These are phyloP conservation scores for Sindora glabra DNA, from an alignment of 306 rosid genomes.

Conservation along the genomic window DNA sequence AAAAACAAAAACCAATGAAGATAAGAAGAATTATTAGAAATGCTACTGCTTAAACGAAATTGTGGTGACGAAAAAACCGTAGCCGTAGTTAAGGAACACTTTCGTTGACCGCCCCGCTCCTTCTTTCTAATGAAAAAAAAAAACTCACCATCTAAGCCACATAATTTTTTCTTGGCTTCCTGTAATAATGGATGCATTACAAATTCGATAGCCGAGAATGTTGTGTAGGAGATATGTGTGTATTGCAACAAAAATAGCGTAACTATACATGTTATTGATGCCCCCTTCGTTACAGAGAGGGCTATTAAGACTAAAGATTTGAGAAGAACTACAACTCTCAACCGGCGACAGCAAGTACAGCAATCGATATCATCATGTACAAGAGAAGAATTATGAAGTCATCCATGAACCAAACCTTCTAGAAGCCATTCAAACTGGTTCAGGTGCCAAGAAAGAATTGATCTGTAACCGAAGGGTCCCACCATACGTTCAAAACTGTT, in stretches of 20 bases:
- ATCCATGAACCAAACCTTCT: constrained; percentile 27
- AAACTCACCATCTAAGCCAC: no score
- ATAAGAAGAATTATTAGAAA: no score
- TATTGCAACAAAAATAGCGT: constrained; percentile 35
- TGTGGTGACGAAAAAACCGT: no score
- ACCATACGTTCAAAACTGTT: constrained; percentile 17
- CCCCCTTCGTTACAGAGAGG: constrained; percentile 25
- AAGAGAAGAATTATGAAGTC: constrained; percentile 32
- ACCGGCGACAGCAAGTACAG: constrained; percentile 37
- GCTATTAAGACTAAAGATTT: constrained; percentile 17
- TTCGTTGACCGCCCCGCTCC: no score
- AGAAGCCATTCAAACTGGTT: constrained; percentile 9
- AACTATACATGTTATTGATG: constrained; percentile 50
- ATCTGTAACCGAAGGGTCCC: constrained; percentile 16
- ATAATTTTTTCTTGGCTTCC: no score
- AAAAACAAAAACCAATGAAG: no score
- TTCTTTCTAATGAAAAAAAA: no score
- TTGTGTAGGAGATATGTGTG: constrained; percentile 5
- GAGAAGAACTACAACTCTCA: constrained; percentile 17
- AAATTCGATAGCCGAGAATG: no score
- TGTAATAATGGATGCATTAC: no score
- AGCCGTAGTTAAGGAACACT: no score
- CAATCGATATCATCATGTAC: constrained; percentile 49
- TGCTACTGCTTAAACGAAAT: no score
- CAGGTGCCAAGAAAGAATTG: constrained; percentile 27